phyloP scores from a whole-genome alignment of 257 asterid species.

The Agastache rugosa region DNA sequence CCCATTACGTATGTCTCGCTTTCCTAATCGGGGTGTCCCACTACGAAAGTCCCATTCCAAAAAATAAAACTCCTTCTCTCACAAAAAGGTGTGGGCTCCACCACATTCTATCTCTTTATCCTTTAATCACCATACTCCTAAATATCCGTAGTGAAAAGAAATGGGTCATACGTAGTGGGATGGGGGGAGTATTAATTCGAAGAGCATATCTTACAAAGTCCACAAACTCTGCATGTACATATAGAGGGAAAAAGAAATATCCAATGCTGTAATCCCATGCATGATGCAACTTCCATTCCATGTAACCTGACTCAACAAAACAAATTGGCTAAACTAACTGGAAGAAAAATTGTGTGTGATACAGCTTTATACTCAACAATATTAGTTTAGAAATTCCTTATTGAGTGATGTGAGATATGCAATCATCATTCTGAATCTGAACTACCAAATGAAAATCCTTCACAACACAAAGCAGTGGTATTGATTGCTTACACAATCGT shows the following conservation, averaged over 20 bases:
- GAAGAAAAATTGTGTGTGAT: not conserved
- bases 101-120: too few relatives aligned
- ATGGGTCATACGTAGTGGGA: too few relatives aligned
- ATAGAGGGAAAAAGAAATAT: not conserved
- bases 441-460: constrained; percentile 4
- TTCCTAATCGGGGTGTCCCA: too few relatives aligned
- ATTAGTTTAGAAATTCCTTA: not conserved
- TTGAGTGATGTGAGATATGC: not conserved
- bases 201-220: not conserved
- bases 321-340: not conserved
- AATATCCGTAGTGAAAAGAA: too few relatives aligned
- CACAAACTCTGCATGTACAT: not conserved
- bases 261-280: not conserved
- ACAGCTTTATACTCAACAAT: not conserved
- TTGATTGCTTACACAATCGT: constrained; percentile 71
- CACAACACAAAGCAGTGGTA: constrained; percentile 2
- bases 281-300: not conserved
- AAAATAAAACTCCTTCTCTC: too few relatives aligned
- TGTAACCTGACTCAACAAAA: not conserved
- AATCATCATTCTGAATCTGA: not conserved
- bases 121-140: too few relatives aligned
- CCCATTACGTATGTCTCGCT: too few relatives aligned
- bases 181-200: too few relatives aligned
- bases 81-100: too few relatives aligned
- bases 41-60: too few relatives aligned